Base-by-base conservation (phyloP, 2,329 filamentous ascomycete genomes). In the Cercospora sp. region DNA sequence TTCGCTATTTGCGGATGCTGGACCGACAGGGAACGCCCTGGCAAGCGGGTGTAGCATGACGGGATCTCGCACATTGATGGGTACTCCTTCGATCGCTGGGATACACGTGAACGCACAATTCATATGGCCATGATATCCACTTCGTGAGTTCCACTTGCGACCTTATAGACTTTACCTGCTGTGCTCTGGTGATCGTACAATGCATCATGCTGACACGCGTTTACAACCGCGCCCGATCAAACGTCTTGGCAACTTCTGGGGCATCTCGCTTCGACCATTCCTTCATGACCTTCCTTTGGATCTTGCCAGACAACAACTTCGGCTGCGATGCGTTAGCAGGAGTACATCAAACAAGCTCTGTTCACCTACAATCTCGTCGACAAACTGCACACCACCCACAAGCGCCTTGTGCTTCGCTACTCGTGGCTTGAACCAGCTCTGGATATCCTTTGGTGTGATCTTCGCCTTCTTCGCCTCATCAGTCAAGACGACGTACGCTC, bases 211-310 rank as follows among this genome's bases (percentile, higher is more conserved):
- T 30, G 2, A 26, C 3, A 16, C 93, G 90, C 24, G 7, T 53
- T 67, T 72, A 74, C 49, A 75, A 59, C 61, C 66, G 74, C n/a
- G 74, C 71, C 28, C 71, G 61, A 24, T 62, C 59, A 40, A 69
- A 71, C 12, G 13, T 70, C 64, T 71, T 73, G 37, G 71, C 71
- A 62, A 80, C 74, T 49, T 71, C 75, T 60, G 79, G 72, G 1
- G 82, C 83, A 76, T 88, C 86, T 67, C 79, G 79, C 78, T 85
- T 87, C 6, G 86, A 83, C 85, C 85, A 87, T 53, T 87, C 85
- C 71, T 84, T 82, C 79, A 88, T 79, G 5, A 84, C 75, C 72
- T 87, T 87, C 60, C 86, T 80, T 75, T 85, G 81, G 61, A 88
- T 87, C 80, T 88, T 89, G 8, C 86, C 86, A 68, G 83, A 85